phyloP scores from a whole-genome alignment of 108 stramenopile species.

The Cyclotella sp. region DNA sequence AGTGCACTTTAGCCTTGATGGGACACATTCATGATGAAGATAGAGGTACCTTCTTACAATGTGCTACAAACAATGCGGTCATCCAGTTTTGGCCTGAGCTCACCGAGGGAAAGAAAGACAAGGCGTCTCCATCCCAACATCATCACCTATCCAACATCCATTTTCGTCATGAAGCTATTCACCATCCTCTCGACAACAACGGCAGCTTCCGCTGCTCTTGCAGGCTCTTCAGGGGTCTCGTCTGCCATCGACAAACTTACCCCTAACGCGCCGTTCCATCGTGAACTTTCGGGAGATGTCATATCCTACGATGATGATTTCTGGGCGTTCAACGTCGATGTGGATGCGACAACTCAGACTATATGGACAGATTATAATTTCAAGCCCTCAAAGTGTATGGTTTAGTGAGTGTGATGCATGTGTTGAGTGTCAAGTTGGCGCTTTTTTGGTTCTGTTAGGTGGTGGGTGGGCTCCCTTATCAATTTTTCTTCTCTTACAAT shows the following conservation, averaged over 20 bases:
- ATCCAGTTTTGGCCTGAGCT: too few relatives aligned
- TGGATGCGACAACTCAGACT: constrained; percentile 13
- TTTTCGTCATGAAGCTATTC: not conserved
- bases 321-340: constrained; percentile 35
- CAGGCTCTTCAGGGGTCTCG: not conserved
- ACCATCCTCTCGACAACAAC: constrained; percentile 5
- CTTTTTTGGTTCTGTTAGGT: too few relatives aligned
- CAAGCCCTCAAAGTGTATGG: constrained; percentile 39
- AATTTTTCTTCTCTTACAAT: not conserved
- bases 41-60: too few relatives aligned
- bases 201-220: not conserved
- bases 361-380: constrained; percentile 42
- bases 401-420: constrained; percentile 31
- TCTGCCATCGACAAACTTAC: not conserved
- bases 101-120: too few relatives aligned
- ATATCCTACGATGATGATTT: constrained; percentile 39
- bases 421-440: too few relatives aligned
- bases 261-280: constrained; percentile 6
- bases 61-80: too few relatives aligned
- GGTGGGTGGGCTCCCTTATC: too few relatives aligned
- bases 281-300: constrained; percentile 27
- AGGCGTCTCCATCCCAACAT: too few relatives aligned
- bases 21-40: too few relatives aligned
- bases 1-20: too few relatives aligned
- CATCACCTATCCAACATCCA: too few relatives aligned